Conservation (phyloP, 2,329 filamentous ascomycete genomes). For the Aspergillus nomiae region DNA sequence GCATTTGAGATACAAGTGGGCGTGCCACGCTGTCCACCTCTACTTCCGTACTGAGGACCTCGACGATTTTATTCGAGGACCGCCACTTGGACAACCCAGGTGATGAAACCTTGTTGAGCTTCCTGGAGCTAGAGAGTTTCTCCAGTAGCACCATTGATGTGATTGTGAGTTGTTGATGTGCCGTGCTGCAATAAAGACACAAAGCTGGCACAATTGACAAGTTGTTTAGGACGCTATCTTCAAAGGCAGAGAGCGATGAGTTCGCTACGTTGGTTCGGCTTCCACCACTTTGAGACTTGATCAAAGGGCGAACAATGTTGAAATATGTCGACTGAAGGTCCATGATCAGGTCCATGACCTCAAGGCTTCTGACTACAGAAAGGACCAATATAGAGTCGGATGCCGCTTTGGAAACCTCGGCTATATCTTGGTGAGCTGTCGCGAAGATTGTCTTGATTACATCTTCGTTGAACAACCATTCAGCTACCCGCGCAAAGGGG, state of each 20-base stretch:
- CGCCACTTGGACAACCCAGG: constrained; percentile 63
- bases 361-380: constrained; percentile 75
- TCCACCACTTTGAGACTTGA: constrained; percentile 66
- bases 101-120: constrained; percentile 71
- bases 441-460: constrained; percentile 78
- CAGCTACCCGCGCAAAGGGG: constrained; percentile 92
- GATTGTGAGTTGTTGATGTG: constrained; percentile 77
- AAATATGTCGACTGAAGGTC: constrained; percentile 90
- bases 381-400: constrained; percentile 80
- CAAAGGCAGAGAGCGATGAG: constrained; percentile 80
- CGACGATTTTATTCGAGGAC: constrained; percentile 80
- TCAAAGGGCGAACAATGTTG: constrained; percentile 78
- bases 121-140: constrained; percentile 81
- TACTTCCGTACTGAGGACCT: constrained; percentile 80
- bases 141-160: constrained; percentile 80
- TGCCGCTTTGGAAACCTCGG: constrained; percentile 70
- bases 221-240: constrained; percentile 84
- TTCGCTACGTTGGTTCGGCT: constrained; percentile 67
- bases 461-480: constrained; percentile 95
- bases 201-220: constrained; percentile 78
- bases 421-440: constrained; percentile 73
- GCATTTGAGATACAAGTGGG: constrained; percentile 70
- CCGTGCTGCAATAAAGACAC: constrained; percentile 82
- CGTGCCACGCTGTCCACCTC: constrained; percentile 78
- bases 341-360: constrained; percentile 80